These are phyloP conservation scores for Thelonectria discophora DNA, from an alignment of 2,329 filamentous ascomycete species.

Conservation along the genomic window DNA sequence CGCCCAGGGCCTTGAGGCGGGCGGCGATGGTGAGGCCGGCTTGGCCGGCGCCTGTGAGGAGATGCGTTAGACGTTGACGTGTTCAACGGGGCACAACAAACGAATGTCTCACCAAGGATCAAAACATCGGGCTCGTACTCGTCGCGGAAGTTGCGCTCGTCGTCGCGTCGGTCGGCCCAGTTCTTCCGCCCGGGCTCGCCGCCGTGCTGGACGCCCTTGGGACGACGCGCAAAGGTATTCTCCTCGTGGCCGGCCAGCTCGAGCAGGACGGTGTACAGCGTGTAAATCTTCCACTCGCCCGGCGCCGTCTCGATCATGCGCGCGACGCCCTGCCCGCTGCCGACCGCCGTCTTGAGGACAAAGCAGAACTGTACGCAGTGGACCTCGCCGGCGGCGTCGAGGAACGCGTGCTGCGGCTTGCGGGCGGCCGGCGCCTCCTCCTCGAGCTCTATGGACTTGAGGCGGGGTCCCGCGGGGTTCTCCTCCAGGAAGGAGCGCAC, in stretches of 20 bases:
- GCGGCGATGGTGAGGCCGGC: conserved; percentile 66
- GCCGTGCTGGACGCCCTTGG: conserved; percentile 67
- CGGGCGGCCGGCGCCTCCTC: conserved; percentile 52
- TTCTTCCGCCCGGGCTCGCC: conserved; percentile 62
- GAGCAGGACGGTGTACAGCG: conserved; percentile 67
- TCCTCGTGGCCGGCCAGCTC: conserved; percentile 66
- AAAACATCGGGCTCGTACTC: conserved; percentile 63
- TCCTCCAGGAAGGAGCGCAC: conserved; percentile 52
- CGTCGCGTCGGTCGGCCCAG: conserved; percentile 64
- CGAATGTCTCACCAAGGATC: conserved; percentile 61
- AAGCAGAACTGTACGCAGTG: conserved; percentile 66
- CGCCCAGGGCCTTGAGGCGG: conserved; percentile 65
- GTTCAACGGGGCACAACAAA: neutral
- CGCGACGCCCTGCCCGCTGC: conserved; percentile 64
- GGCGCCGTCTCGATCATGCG: conserved; percentile 56
- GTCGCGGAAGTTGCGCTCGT: conserved; percentile 57
- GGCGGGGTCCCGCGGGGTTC: conserved; percentile 44
- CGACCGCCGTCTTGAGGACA: conserved; percentile 60
- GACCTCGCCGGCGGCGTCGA: conserved; percentile 59
- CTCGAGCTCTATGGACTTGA: conserved; percentile 55
- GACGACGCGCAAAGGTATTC: conserved; percentile 54
- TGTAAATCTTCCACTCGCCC: conserved; percentile 68
- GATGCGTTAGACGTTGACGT: too few relatives aligned
- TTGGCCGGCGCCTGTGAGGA: conserved; percentile 63
- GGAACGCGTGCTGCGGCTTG: conserved; percentile 52